Evolutionary conservation across 805 yeast species (phyloP), one percentile per base, ranked within the genome.

Genomic region (Ogataea dorogensis): DNA sequence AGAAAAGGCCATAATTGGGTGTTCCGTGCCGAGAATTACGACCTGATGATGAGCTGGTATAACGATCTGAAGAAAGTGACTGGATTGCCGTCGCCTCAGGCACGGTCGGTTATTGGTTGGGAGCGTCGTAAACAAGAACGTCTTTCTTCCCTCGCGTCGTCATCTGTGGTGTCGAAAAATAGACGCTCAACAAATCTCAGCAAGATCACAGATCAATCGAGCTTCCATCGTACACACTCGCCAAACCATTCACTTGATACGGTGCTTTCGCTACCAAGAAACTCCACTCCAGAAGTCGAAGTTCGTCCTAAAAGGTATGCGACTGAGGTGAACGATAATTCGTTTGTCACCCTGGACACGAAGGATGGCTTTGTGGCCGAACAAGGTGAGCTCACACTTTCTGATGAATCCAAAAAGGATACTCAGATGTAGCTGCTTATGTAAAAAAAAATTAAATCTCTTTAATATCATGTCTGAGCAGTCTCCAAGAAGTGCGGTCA

Each of bases 1-100:
- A 81, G 79, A 44, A 72, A 86, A 53, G 86, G 87, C 27, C 97
- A 89, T 63, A 88, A 87, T 52, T 87, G 93, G 86, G 93, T 89
- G n/a, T 89, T 91, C 67, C 73, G 95, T 47, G 81, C 94, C n/a
- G 93, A 85, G 53, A 75, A 83, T 31, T 84, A 83, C 51, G 83
- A 80, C 26, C 61, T 73, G 20, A 86, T 88, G 91, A 77, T 81
- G 58, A 72, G 69, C 24, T 91, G 98, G 98, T 86, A 75, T 60
- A 75, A 75, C 47, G 95, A 85, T 54, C 69, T 91, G 47, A 79
- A 80, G 56, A 68, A 67, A 30, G 67, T 88, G 49, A 82, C 93
- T 2, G 61, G 71, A 11, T 67, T 83, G 40, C 67, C 80, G 14
- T 73, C 74, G n/a, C 78, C 86, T 2, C 63, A 70, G 17, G 70